These are phyloP conservation scores for Corylus americana DNA, from an alignment of 306 rosid species.

Conservation along the genomic window DNA sequence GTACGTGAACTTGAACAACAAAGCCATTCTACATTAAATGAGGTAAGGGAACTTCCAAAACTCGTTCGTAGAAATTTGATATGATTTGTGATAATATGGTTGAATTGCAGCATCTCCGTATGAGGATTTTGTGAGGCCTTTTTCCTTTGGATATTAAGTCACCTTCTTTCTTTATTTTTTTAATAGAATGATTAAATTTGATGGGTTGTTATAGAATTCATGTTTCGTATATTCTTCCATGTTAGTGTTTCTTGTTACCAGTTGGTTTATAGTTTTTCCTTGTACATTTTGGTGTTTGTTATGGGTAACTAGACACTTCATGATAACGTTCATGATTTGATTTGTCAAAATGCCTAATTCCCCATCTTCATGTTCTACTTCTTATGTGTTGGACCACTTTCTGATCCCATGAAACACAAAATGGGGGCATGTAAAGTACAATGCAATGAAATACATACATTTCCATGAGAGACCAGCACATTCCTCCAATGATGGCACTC, in stretches of 20 bases:
- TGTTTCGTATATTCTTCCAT: background rate
- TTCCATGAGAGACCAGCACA: background rate
- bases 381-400: background rate
- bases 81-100: background rate
- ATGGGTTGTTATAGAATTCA: background rate
- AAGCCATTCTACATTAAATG: constrained; percentile 20
- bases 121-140: background rate
- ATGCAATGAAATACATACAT: background rate
- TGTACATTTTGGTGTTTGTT: background rate
- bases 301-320: background rate
- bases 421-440: background rate
- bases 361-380: background rate
- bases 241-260: background rate
- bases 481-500: background rate
- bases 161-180: background rate
- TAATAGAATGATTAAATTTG: background rate
- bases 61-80: background rate
- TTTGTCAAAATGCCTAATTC: background rate
- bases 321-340: background rate
- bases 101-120: background rate
- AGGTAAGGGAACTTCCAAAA: constrained; percentile 27
- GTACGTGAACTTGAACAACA: constrained; percentile 36
- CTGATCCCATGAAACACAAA: background rate
- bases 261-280: background rate
- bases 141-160: background rate